phyloP scores from a whole-genome alignment of 2,329 filamentous ascomycete species.

The Fusarium nodosum region DNA sequence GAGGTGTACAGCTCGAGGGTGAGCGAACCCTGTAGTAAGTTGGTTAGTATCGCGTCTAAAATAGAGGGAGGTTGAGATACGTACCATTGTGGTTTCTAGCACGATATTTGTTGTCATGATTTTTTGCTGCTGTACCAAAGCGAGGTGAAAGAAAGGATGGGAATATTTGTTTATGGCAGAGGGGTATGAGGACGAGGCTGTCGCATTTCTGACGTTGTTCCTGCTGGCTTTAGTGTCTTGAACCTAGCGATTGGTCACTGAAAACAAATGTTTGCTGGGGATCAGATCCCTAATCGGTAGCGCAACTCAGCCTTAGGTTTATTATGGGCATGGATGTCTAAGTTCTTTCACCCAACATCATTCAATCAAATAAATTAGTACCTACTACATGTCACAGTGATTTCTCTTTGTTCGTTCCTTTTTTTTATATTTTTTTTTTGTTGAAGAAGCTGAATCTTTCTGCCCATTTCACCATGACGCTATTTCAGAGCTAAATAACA shows the following conservation, averaged over 20 bases:
- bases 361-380: background rate
- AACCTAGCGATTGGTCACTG: constrained; percentile 25
- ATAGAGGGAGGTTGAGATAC: constrained; percentile 13
- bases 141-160: background rate
- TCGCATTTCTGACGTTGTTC: constrained; percentile 19
- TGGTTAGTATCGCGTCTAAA: background rate
- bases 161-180: constrained; percentile 27
- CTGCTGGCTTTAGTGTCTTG: constrained; percentile 12
- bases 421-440: too few relatives aligned
- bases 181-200: constrained; percentile 36
- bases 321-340: background rate
- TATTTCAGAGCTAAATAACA: too few relatives aligned
- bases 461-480: background rate
- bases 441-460: background rate
- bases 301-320: constrained; percentile 10
- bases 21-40: constrained; percentile 76
- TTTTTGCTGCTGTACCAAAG: constrained; percentile 14
- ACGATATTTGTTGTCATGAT: constrained; percentile 82
- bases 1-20: constrained; percentile 88
- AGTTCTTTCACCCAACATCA: constrained; percentile 25
- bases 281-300: constrained; percentile 9
- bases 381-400: background rate
- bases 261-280: constrained; percentile 12
- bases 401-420: background rate
- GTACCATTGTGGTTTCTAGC: constrained; percentile 88